These are phyloP conservation scores for Phytophthora nicotianae DNA, from an alignment of 352 stramenopile species.

Conservation along the genomic window DNA sequence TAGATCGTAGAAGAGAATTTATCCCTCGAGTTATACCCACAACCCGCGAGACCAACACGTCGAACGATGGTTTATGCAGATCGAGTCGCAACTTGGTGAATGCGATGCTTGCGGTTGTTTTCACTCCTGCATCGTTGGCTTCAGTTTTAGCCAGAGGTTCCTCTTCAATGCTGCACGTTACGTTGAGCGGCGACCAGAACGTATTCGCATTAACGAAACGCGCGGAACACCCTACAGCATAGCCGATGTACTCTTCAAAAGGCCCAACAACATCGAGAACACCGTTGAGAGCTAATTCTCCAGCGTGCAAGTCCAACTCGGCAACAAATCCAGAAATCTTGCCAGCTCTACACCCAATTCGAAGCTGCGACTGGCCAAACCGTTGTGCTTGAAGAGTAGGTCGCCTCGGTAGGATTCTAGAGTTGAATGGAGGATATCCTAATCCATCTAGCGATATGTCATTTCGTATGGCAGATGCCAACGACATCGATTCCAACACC, in stretches of 20 bases:
- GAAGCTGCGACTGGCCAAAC: constrained; percentile 47
- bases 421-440: constrained; percentile 80
- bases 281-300: constrained; percentile 1
- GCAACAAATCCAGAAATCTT: constrained; percentile 56
- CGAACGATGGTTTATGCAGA: constrained; percentile 31
- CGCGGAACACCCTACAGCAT: constrained; percentile 11
- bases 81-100: constrained; percentile 45
- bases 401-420: constrained; percentile 60
- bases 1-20: constrained; percentile 14
- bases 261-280: constrained; percentile 12
- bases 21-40: constrained; percentile 21
- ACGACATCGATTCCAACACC: constrained; percentile 53
- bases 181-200: constrained; percentile 59
- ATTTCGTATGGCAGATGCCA: constrained; percentile 47
- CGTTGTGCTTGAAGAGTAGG: constrained; percentile 50
- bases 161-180: constrained; percentile 49
- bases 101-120: constrained; percentile 18
- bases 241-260: constrained; percentile 45
- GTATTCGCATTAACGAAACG: constrained; percentile 31
- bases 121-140: neutral
- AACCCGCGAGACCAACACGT: constrained; percentile 24
- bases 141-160: constrained; percentile 8
- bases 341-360: constrained; percentile 47
- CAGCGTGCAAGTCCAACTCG: constrained; percentile 26
- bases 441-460: constrained; percentile 74